Evolutionary conservation across 345 rosid genomes (phyloP).

Genomic region (Populus davidiana): DNA sequence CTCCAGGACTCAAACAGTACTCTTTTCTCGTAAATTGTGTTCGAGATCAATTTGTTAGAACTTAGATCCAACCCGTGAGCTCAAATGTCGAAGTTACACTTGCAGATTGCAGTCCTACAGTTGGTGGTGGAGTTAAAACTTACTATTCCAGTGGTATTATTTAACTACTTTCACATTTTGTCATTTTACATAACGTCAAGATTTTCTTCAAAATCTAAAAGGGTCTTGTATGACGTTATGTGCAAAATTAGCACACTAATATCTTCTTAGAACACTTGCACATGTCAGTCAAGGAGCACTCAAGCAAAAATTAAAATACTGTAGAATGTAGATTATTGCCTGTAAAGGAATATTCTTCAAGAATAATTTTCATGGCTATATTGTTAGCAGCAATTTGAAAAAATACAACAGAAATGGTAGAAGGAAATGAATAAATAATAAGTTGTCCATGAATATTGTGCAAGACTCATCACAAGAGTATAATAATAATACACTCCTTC

Average conservation of each 20-base stretch:
- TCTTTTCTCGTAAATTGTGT: constrained; percentile 38
- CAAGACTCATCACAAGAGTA: neutral
- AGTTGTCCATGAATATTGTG: neutral
- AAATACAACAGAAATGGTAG: neutral
- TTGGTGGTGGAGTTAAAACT: neutral
- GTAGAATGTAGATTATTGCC: neutral
- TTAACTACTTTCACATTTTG: neutral
- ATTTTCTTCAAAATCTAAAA: too few species aligned
- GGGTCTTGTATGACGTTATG: too few species aligned
- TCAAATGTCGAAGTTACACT: constrained; percentile 5
- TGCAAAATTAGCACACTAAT: neutral
- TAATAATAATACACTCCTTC: too few species aligned
- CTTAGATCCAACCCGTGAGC: constrained; percentile 38
- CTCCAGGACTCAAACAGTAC: neutral
- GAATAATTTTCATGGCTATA: neutral
- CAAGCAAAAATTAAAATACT: neutral
- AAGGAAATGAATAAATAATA: neutral
- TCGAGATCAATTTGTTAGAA: neutral
- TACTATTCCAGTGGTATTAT: neutral
- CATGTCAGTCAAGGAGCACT: neutral
- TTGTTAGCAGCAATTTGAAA: neutral
- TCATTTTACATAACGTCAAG: too few species aligned
- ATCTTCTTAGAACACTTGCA: neutral
- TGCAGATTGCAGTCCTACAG: constrained; percentile 8
- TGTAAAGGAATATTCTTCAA: neutral